These are phyloP conservation scores for Digitaria exilis DNA, from an alignment of 202 grass and related monocot species.

Conservation along the genomic window DNA sequence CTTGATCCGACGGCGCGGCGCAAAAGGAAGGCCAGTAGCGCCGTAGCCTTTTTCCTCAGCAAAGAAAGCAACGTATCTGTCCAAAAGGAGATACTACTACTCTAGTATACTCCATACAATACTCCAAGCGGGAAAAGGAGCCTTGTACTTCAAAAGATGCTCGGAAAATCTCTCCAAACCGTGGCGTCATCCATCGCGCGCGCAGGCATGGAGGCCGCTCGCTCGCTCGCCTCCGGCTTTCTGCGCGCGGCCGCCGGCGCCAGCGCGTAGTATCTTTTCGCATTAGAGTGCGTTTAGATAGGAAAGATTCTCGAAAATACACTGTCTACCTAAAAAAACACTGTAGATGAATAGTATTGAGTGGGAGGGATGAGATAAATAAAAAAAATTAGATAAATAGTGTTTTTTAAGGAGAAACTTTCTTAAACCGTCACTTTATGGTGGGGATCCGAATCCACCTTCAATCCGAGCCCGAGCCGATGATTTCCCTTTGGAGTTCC, in stretches of 20 bases:
- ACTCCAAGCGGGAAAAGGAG: neutral
- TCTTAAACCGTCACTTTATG: neutral
- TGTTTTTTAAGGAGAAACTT: too few species aligned
- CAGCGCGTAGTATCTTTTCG: neutral
- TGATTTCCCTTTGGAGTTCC: neutral
- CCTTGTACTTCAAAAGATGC: neutral
- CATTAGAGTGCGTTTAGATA: too few species aligned
- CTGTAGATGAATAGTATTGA: too few species aligned
- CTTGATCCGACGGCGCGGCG: neutral
- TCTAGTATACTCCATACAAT: neutral
- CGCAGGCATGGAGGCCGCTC: neutral
- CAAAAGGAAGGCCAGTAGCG: neutral
- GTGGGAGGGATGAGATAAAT: too few species aligned
- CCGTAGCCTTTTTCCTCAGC: neutral
- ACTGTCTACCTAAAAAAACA: too few species aligned
- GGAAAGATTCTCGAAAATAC: too few species aligned
- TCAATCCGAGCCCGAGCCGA: neutral
- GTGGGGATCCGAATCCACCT: slow-evolving; percentile 13
- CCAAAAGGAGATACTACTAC: neutral
- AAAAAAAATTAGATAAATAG: too few species aligned
- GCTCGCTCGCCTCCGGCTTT: neutral
- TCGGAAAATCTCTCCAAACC: neutral
- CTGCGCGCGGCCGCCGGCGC: too few species aligned
- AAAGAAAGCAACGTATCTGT: neutral
- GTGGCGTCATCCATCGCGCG: neutral